phyloP scores from a whole-genome alignment of 2,329 filamentous ascomycete species.

The Penicillium sp. region DNA sequence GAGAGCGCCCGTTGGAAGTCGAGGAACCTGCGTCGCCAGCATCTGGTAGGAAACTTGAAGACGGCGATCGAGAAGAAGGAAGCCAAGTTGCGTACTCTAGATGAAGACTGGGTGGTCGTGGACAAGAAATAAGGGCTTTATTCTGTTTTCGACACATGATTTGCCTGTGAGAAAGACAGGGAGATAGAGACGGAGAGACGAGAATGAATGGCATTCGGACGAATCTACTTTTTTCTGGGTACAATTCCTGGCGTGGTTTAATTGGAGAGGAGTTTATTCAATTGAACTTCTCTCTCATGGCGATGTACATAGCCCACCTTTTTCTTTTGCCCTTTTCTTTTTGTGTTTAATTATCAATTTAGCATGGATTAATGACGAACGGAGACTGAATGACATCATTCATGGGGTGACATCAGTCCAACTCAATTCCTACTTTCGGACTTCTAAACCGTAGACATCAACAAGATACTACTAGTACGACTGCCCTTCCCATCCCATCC shows the following conservation, averaged over 20 bases:
- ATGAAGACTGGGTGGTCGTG: slow-evolving; percentile 32
- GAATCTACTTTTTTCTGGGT: slow-evolving; percentile 6
- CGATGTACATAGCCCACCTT: slow-evolving; percentile 19
- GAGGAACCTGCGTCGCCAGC: slow-evolving; percentile 40
- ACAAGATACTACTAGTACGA: too few relatives aligned
- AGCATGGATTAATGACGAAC: slow-evolving; percentile 15
- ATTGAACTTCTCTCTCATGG: background rate
- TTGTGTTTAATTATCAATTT: slow-evolving; percentile 2
- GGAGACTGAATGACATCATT: slow-evolving; percentile 23
- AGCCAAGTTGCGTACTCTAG: slow-evolving; percentile 36
- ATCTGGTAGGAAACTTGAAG: slow-evolving; percentile 42
- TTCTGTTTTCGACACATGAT: background rate
- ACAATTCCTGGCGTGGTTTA: slow-evolving; percentile 14
- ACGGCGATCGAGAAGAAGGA: slow-evolving; percentile 40
- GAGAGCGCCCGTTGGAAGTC: slow-evolving; percentile 41
- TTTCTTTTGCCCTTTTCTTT: background rate
- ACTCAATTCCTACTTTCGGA: slow-evolving; percentile 7
- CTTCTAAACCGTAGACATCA: background rate
- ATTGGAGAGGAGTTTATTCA: slow-evolving; percentile 6
- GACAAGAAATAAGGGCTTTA: background rate
- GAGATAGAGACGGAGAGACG: background rate
- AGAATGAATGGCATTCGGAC: slow-evolving; percentile 8
- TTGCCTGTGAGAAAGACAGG: background rate
- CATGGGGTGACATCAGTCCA: slow-evolving; percentile 23
- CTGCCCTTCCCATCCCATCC: too few relatives aligned